These are phyloP conservation scores for Rhodotorula taiwanensis DNA, from an alignment of 768 basidiomycete genomes.

Conservation along the genomic window DNA sequence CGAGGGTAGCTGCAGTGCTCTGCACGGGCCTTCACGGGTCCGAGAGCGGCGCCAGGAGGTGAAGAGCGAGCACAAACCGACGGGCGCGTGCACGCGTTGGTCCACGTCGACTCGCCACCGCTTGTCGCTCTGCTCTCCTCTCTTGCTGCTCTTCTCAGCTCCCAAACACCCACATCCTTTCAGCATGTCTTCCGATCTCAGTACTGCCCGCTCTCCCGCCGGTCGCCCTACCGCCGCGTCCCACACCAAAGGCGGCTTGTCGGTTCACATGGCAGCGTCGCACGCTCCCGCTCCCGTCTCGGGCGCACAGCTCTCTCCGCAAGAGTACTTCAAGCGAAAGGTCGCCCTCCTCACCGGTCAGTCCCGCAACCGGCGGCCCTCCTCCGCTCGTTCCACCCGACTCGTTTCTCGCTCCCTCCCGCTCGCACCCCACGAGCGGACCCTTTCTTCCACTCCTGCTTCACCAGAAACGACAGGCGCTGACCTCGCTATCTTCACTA, in stretches of 20 bases:
- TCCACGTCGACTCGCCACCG: too few species aligned
- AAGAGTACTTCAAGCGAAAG: conserved; percentile 81
- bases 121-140: background rate
- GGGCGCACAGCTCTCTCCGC: conserved; percentile 41
- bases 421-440: too few species aligned
- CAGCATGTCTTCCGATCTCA: conserved; percentile 19
- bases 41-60: too few species aligned
- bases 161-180: too few species aligned
- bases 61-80: too few species aligned
- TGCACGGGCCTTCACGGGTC: too few species aligned
- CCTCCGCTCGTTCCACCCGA: background rate
- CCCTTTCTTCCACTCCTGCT: too few species aligned
- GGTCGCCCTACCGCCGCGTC: background rate
- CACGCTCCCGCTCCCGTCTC: conserved; percentile 13
- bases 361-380: conserved; percentile 38
- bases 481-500: too few species aligned
- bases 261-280: conserved; percentile 15
- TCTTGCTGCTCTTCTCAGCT: background rate
- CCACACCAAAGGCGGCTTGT: conserved; percentile 28
- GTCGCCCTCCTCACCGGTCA: conserved; percentile 86
- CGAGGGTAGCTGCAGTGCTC: too few species aligned
- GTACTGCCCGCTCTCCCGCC: conserved; percentile 17
- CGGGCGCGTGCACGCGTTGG: too few species aligned
- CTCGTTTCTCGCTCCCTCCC: too few species aligned
- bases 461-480: too few species aligned